Evolutionary conservation across 2,329 filamentous ascomycete genomes (phyloP), one percentile per base, ranked within the genome.

Genomic region (Paramyrothecium sp.): DNA sequence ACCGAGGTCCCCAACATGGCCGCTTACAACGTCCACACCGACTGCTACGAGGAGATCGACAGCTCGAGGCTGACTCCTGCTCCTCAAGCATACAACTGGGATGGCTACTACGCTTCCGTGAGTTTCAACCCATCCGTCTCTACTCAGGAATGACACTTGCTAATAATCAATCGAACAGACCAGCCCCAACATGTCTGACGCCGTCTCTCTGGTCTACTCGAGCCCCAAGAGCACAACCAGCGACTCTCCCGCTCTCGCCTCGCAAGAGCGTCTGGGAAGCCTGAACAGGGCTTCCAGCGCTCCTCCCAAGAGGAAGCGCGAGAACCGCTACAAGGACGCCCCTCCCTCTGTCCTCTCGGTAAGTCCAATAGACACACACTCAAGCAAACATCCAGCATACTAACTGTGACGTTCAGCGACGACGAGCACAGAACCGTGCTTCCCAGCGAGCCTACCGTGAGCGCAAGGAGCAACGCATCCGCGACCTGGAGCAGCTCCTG

Each of bases 401-500:
- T 44, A 19, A 44, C 38, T 16, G n/a, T 19, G 38, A 19, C 13
- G 3, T 22, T 30, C 57, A 71, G 69, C 64, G 69, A 22, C 68
- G 70, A 8, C 64, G 69, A 38, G 70, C 68, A 22, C 68, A 71
- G 47, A 72, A 72, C 60, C 60, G 69, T 54, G 68, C 68, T 53
- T 71, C 69, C 11, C 69, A 72, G 53, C 61, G 67, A 3, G 69
- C 68, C 22, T 72, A 72, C 57, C 65, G 69, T 26, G 66, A 71
- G 57, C 67, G 69, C 57, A 72, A 69, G 55, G 67, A 89, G 65
- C 85, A 87, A 68, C 81, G 86, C 60, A 87, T 87, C 65, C 81
- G 82, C 59, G 85, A 88, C 62, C 79, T 89, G 20, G 85, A 88
- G 68, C 67, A 75, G 38, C 78, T 85, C 63, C 78, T 88, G 33